phyloP scores from a whole-genome alignment of 2,329 filamentous ascomycete genomes.

The Alternaria viburni region DNA sequence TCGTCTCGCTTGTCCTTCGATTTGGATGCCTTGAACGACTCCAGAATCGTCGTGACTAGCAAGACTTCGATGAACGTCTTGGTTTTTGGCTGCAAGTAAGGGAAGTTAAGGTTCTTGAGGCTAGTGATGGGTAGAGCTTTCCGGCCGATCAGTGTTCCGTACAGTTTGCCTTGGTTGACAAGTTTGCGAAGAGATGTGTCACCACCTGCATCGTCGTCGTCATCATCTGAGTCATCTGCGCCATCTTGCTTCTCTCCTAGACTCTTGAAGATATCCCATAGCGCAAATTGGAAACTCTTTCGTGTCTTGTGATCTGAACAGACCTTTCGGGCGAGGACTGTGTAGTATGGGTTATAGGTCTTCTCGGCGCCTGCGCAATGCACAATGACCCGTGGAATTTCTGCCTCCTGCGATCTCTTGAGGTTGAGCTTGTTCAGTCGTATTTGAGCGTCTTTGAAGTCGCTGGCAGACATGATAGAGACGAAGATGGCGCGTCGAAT shows the following conservation, averaged over 20 bases:
- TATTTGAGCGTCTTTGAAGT: conserved; percentile 82
- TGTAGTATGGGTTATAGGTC: conserved; percentile 92
- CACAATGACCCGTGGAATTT: conserved; percentile 85
- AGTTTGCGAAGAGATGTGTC: conserved; percentile 62
- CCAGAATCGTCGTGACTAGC: conserved; percentile 75
- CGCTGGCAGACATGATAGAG: conserved; percentile 82
- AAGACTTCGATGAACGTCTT: conserved; percentile 80
- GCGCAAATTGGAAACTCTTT: conserved; percentile 84
- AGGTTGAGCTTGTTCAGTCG: conserved; percentile 82
- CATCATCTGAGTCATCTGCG: conserved; percentile 63
- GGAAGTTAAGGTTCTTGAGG: conserved; percentile 76
- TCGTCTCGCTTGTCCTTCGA: conserved; percentile 59
- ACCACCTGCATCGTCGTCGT: conserved; percentile 59
- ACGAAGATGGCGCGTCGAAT: conserved; percentile 91
- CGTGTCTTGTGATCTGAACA: conserved; percentile 76
- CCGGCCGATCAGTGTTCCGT: conserved; percentile 66
- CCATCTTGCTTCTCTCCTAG: conserved; percentile 80
- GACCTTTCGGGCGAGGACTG: conserved; percentile 78
- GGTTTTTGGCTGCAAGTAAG: conserved; percentile 77
- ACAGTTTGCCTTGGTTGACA: conserved; percentile 73
- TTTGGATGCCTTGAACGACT: conserved; percentile 61
- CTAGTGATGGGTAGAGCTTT: conserved; percentile 64
- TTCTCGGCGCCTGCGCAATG: conserved; percentile 86
- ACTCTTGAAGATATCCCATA: conserved; percentile 85
- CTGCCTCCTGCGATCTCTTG: conserved; percentile 83